These are phyloP conservation scores for Cynanchum wilfordii DNA, from an alignment of 257 asterid genomes.

Conservation along the genomic window DNA sequence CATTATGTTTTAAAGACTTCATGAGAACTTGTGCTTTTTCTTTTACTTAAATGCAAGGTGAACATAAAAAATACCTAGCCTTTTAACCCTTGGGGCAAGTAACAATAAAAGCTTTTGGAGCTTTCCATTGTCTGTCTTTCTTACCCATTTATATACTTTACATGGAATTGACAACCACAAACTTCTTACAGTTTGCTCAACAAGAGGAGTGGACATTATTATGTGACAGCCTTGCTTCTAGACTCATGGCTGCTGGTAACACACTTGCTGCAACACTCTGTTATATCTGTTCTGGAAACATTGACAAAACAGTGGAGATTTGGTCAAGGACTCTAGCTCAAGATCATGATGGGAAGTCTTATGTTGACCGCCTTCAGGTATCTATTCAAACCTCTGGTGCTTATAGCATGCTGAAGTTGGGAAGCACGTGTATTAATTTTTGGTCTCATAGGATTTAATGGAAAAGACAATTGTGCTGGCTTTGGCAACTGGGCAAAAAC, in stretches of 20 bases:
- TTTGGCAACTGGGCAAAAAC: slow-evolving; percentile 86
- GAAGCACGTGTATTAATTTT: slow-evolving; percentile 20
- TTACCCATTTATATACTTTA: background rate
- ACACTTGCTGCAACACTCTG: slow-evolving; percentile 81
- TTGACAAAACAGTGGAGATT: slow-evolving; percentile 83
- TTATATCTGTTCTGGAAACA: slow-evolving; percentile 93
- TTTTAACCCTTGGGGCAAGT: background rate
- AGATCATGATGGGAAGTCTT: slow-evolving; percentile 73
- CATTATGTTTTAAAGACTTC: background rate
- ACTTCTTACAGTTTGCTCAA: slow-evolving; percentile 63
- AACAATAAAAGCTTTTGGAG: background rate
- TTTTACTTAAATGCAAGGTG: background rate
- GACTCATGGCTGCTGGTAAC: slow-evolving; percentile 79
- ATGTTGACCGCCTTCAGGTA: slow-evolving; percentile 84
- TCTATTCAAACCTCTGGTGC: slow-evolving; percentile 19
- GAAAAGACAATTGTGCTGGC: slow-evolving; percentile 93
- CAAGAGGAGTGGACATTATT: slow-evolving; percentile 78
- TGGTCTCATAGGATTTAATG: slow-evolving; percentile 70
- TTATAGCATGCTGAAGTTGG: slow-evolving; percentile 9
- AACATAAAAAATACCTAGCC: background rate
- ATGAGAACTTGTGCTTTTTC: background rate
- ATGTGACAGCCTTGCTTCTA: slow-evolving; percentile 83
- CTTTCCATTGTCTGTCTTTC: background rate
- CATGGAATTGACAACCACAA: background rate
- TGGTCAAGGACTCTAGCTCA: slow-evolving; percentile 75